Percentiles rank a stretch among this genome's conserved stretches.
Evolutionary conservation across 805 yeast genomes (phyloP).

Genomic region (Zygosaccharomyces lentus): DNA sequence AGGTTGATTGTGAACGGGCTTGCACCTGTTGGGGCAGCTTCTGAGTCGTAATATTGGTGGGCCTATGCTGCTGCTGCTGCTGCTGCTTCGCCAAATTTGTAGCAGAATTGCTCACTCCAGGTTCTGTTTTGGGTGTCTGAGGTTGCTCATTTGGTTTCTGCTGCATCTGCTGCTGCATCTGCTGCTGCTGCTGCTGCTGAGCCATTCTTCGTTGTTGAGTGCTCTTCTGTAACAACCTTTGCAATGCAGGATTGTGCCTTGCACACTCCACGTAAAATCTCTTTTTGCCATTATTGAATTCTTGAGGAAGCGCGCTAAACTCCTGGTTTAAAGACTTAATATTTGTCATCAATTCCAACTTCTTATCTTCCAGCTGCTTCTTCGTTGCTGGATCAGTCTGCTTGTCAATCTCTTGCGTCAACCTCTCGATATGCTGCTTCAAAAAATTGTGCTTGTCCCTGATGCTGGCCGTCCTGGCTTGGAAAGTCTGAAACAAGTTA

Average conservation of each 20-base stretch:
- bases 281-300: conserved; percentile 30
- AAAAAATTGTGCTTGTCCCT: conserved; percentile 30
- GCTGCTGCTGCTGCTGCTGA: conserved; percentile 19
- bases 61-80: conserved; percentile 12
- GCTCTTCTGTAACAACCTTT: conserved; percentile 28
- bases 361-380: conserved; percentile 28
- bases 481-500: conserved; percentile 27
- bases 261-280: conserved; percentile 36
- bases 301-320: conserved; percentile 26
- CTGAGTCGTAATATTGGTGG: conserved; percentile 14
- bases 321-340: conserved; percentile 27
- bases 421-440: conserved; percentile 31
- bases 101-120: not conserved
- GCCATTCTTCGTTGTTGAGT: conserved; percentile 25
- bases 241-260: conserved; percentile 32
- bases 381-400: conserved; percentile 24
- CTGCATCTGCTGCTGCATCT: conserved; percentile 26
- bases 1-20: conserved; percentile 16
- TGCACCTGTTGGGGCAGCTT: conserved; percentile 17
- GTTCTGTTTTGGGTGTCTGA: conserved; percentile 15
- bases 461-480: conserved; percentile 29
- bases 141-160: conserved; percentile 22
- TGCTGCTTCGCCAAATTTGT: conserved; percentile 14
- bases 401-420: conserved; percentile 29
- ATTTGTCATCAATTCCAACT: conserved; percentile 25